Evolutionary conservation across 805 yeast species (phyloP), one percentile per base, ranked within the genome.

Genomic region (Wickerhamia fluorescens): DNA sequence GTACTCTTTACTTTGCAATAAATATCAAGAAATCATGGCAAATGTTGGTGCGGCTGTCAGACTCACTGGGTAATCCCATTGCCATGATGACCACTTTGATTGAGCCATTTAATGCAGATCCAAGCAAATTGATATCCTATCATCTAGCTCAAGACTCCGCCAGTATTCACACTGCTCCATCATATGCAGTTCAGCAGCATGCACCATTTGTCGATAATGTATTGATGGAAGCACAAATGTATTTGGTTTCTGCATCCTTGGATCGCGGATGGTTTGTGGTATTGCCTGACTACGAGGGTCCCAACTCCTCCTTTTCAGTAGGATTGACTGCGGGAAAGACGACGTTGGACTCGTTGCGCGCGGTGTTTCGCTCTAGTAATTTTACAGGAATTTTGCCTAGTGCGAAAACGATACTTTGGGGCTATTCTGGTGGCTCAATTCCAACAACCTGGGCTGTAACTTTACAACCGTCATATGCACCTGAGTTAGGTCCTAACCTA

Each of bases 401-500:
- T 21, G 51, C 61, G 2, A 24, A 37, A 11, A 35, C 41, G 5
- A 35, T 31, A 4, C 20, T 59, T 25, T 56, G 57, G 57, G 67
- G 67, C 1, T 61, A 53, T 29, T 54, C 61, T 4, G 67, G 67
- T n/a, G 66, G 65, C 7, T 44, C 61, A 1, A 34, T 58, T 17
- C 61, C 66, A 9, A 29, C 56, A 11, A 50, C 57, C 5, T 61
- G 66, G 66, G 64, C 63, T 9, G 52, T 58, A 3, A 45, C 53
- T 6, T 37, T 56, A 16, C 62, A 55, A 33, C 63, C 63, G 7
- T 27, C 35, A 1, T 60, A 60, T 32, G 65, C 66, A 4, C 56
- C 58, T 2, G 66, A 61, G 14, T 38, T 44, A 20, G 16, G 36
- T 42, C 16, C 26, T 18, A 28, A 31, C 38, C 8, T 47, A 31